Conservation (phyloP, 306 rosid species). For the Fagus sylvatica region DNA sequence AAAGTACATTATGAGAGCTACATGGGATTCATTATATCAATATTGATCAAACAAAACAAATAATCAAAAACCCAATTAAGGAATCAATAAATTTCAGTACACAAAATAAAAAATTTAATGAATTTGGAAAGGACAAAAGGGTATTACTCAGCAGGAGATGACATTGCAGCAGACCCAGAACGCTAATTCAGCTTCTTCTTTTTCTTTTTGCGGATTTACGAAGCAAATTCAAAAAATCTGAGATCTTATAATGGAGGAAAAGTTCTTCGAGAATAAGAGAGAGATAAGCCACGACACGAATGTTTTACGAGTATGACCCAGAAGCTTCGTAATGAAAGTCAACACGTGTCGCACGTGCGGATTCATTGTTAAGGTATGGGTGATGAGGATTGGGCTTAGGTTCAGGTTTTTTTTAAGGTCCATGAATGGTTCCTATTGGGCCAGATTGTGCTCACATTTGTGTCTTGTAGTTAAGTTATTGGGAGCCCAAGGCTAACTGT, state of each 20-base stretch:
- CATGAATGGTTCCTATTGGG: not conserved
- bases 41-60: not conserved
- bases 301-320: constrained; percentile 5
- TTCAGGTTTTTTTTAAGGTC: not conserved
- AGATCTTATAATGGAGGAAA: not conserved
- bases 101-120: not conserved
- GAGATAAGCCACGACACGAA: not conserved
- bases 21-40: not conserved
- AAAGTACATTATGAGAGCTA: not conserved
- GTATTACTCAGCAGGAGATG: constrained; percentile 91
- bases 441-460: not conserved
- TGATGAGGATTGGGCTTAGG: too few relatives aligned
- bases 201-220: not conserved
- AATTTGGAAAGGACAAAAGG: constrained; percentile 11
- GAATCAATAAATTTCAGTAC: not conserved
- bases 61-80: not conserved
- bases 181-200: constrained; percentile 23
- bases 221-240: constrained; percentile 4
- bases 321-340: constrained; percentile 17
- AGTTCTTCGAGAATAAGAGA: not conserved
- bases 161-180: constrained; percentile 51
- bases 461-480: too few relatives aligned
- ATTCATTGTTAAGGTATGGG: too few relatives aligned
- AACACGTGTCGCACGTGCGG: constrained; percentile 11
- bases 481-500: too few relatives aligned